Evolutionary conservation across 305 asterid species (phyloP).

Genomic region (Fraxinus albicans): DNA sequence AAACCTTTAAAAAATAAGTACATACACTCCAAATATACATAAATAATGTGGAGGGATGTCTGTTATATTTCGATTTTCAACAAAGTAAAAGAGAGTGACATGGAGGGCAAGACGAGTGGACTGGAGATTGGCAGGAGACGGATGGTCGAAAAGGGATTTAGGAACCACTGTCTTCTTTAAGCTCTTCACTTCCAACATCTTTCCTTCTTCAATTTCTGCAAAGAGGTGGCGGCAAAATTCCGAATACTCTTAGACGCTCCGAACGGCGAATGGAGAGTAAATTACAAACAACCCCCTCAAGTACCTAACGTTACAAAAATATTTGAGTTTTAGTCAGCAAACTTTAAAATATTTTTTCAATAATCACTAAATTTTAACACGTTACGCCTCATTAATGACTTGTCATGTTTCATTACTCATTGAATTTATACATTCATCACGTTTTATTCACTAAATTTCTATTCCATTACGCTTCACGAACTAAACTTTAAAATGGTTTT

Average conservation of each 20-base stretch:
- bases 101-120: constrained; percentile 87
- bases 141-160: constrained; percentile 54
- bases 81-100: constrained; percentile 23
- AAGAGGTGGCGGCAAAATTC: constrained; percentile 21
- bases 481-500: too few species aligned
- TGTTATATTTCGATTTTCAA: background rate
- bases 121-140: constrained; percentile 79
- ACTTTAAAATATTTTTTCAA: too few species aligned
- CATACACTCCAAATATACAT: background rate
- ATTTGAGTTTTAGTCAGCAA: background rate
- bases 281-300: constrained; percentile 4
- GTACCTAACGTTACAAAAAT: background rate
- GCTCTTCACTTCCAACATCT: constrained; percentile 71
- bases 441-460: background rate
- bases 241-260: background rate
- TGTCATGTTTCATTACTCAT: background rate
- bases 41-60: background rate
- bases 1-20: background rate
- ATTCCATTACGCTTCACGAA: background rate
- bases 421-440: background rate
- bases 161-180: constrained; percentile 74
- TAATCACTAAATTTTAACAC: too few species aligned
- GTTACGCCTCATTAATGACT: too few species aligned
- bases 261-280: background rate
- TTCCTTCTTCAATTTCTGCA: background rate